Base-by-base conservation (phyloP, 345 rosid genomes). In the Barbarea vulgaris region DNA sequence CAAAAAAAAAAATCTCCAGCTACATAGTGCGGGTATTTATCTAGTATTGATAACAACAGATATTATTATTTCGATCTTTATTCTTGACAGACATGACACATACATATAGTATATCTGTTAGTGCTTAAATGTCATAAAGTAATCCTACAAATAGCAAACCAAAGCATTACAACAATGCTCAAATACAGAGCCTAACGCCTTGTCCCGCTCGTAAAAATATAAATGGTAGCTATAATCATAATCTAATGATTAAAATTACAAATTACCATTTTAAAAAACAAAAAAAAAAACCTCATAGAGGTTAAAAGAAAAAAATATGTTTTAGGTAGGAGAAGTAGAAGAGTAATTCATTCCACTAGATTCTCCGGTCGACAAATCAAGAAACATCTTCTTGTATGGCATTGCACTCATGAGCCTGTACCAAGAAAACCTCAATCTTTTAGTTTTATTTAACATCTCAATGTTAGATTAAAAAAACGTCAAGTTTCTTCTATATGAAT, bases 301-400 rank as follows among this genome's bases (percentile, higher is more conserved):
- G 53, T 52, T 51, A n/a, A 44, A 22, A 48, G 0, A 13, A 24
- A 8, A n/a, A n/a, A 17, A 55, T 10, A 4, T 27, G 36, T 30
- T 52, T 69, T 69, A 70, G 25, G 73, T 44, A 24, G 71, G 75
- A 15, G 69, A 80, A 51, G 62, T 44, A 50, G 83, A 78, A 15
- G 57, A 76, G 69, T 69, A 75, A 70, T 70, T 81, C 80, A 76
- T 51, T 77, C 80, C 80, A 34, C 33, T 64, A 15, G 77, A 46
- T 42, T 73, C 85, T 17, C 37, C 70, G 1, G 76, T 66, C 12
- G 65, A 41, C 12, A 69, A 62, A 64, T 86, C 91, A 5, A 77
- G 72, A 79, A 84, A 77, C 69, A 70, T 77, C 55, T 75, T 83
- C 83, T 80, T 84, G 79, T 91, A 89, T 27, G 97, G 97, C 14